Conservation (phyloP, 345 rosid species). For the Eutrema japonicum region DNA sequence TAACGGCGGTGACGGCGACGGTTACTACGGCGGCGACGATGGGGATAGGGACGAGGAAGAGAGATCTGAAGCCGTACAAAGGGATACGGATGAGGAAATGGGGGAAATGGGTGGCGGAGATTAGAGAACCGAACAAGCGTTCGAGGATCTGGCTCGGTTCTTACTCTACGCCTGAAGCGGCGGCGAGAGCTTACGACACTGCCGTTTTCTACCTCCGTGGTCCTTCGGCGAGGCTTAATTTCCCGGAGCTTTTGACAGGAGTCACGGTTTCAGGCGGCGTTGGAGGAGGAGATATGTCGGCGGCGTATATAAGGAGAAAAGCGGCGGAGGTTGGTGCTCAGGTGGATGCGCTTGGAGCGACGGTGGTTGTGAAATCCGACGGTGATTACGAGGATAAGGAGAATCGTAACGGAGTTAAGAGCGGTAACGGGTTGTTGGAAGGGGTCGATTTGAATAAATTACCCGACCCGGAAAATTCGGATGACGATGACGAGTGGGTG, state of each 20-base stretch:
- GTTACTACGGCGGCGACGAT: slow-evolving; percentile 33
- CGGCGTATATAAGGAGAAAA: slow-evolving; percentile 83
- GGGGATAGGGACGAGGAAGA: slow-evolving; percentile 45
- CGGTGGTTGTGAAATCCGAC: slow-evolving; percentile 38
- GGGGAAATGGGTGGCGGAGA: slow-evolving; percentile 99
- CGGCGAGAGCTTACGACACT: slow-evolving; percentile 97
- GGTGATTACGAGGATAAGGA: slow-evolving; percentile 13
- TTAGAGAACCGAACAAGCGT: slow-evolving; percentile 91
- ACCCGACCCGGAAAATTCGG: slow-evolving; percentile 87
- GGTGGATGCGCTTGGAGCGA: slow-evolving; percentile 78
- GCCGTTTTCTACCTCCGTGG: slow-evolving; percentile 91
- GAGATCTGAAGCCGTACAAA: slow-evolving; percentile 64
- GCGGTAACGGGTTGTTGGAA: slow-evolving; percentile 49
- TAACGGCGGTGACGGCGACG: slow-evolving; percentile 32
- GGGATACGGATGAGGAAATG: slow-evolving; percentile 99
- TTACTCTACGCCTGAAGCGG: slow-evolving; percentile 89
- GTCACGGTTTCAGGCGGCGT: slow-evolving; percentile 17
- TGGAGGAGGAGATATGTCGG: slow-evolving; percentile 61
- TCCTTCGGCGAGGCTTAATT: slow-evolving; percentile 89
- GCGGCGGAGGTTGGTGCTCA: slow-evolving; percentile 94
- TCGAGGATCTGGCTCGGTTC: slow-evolving; percentile 98
- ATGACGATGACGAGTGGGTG: slow-evolving; percentile 52
- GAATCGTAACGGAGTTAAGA: slow-evolving; percentile 16
- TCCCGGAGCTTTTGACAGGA: slow-evolving; percentile 70
- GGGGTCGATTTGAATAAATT: slow-evolving; percentile 89